A percentile compares a stretch with the other conserved stretches of the same genome.
phyloP scores from a whole-genome alignment of 805 yeast species.

The Candida oleophila region DNA sequence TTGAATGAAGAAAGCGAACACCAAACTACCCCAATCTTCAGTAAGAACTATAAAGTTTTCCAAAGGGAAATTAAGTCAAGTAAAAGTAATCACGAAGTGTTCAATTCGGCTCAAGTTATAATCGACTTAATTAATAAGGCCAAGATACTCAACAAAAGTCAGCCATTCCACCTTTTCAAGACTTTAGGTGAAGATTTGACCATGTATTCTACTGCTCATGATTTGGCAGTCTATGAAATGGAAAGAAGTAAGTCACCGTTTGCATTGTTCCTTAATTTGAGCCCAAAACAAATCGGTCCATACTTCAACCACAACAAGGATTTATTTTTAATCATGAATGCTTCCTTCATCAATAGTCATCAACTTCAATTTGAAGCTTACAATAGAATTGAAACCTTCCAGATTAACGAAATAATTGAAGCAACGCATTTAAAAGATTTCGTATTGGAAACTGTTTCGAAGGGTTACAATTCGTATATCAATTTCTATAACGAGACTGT shows the following conservation, averaged over 20 bases:
- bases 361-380: slow-evolving; percentile 16
- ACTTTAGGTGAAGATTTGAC: slow-evolving; percentile 30
- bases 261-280: slow-evolving; percentile 63
- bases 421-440: slow-evolving; percentile 18
- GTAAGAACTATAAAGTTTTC: slow-evolving; percentile 28
- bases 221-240: slow-evolving; percentile 43
- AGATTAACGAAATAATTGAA: slow-evolving; percentile 20
- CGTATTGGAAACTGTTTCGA: slow-evolving; percentile 21
- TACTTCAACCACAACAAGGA: slow-evolving; percentile 34
- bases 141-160: slow-evolving; percentile 68
- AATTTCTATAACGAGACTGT: slow-evolving; percentile 19
- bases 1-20: slow-evolving; percentile 5
- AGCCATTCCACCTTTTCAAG: slow-evolving; percentile 84
- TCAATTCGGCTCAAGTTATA: slow-evolving; percentile 26
- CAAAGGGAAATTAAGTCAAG: slow-evolving; percentile 7
- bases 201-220: slow-evolving; percentile 72
- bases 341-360: slow-evolving; percentile 36
- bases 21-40: slow-evolving; percentile 6
- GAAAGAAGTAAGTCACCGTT: slow-evolving; percentile 65
- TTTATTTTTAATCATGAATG: slow-evolving; percentile 49
- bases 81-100: slow-evolving; percentile 10
- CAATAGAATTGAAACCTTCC: slow-evolving; percentile 15
- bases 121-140: slow-evolving; percentile 66
- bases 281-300: slow-evolving; percentile 30
- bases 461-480: slow-evolving; percentile 19